Evolutionary conservation across 805 yeast genomes (phyloP), one percentile per base, ranked within the genome.

Genomic region (Lachancea meyersii): DNA sequence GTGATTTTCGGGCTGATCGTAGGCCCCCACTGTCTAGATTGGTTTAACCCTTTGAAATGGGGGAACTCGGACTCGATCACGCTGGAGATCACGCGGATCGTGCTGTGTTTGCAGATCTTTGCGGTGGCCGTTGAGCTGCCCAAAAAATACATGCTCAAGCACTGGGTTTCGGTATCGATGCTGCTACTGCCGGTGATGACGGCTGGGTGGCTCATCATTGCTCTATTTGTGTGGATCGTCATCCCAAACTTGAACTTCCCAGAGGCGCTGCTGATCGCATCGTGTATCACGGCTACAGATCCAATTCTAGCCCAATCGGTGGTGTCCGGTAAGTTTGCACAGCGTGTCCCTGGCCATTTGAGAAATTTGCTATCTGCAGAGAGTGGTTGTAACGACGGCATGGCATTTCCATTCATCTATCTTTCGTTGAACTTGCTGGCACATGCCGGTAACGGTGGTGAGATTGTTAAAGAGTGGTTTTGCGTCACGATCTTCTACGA

Each of bases 71-170:
- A 89, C 60, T 71, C 72, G 41, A 77, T 89, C 49, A 88, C 96
- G 0, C 68, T 87, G 49, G 97, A 88, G 56, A 70, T 89, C 13
- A 80, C 91, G 43, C 73, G 96, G 41, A 76, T 88, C 13, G 91
- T 87, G 3, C 68, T 88, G 53, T 81, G 91, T 58, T 76, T 88
- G 41, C 96, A 88, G 67, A 86, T 88, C 52, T 91, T 88, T 55
- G 96, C 96, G 8, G 95, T 86, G 17, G 95, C 96, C 2, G 97
- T 88, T 26, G 97, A 88, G 63, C 69, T 88, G 62, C 97, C 97
- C 14, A 77, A 85, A 44, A 85, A 84, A 59, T 88, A 89, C 61
- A 84, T 89, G 91, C 71, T 79, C 49, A 76, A 76, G 48, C 96
- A 89, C 60, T 82, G 93, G 87, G 51, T 74, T 7, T 82, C 94